Evolutionary conservation across 805 yeast genomes (phyloP).

Genomic region (Barnettozyma botsteinii): DNA sequence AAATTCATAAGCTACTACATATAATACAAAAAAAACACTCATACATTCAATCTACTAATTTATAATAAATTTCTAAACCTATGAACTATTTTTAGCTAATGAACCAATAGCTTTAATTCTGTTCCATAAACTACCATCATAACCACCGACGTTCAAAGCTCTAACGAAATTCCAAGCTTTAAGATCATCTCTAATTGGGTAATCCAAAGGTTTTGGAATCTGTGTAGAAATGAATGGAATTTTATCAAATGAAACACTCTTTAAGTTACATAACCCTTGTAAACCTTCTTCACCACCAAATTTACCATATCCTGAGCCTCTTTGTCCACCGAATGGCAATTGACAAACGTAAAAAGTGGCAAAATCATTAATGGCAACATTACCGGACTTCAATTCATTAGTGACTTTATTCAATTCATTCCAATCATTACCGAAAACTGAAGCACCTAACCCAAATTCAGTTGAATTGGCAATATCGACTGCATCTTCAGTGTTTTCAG

Average conservation of each 20-base stretch:
- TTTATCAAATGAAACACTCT: slow-evolving; percentile 81
- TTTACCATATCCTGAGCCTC: slow-evolving; percentile 93
- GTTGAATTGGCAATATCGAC: slow-evolving; percentile 75
- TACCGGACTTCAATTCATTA: slow-evolving; percentile 67
- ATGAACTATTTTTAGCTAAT: slow-evolving; percentile 42
- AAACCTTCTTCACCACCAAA: slow-evolving; percentile 98
- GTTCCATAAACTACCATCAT: slow-evolving; percentile 69
- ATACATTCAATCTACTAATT: background rate
- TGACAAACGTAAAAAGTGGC: slow-evolving; percentile 96
- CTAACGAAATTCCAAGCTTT: slow-evolving; percentile 87
- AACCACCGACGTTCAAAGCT: slow-evolving; percentile 79
- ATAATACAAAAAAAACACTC: too few relatives aligned
- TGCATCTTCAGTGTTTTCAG: slow-evolving; percentile 60
- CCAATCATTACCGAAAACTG: slow-evolving; percentile 73
- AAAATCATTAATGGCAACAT: slow-evolving; percentile 95
- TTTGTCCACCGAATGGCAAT: slow-evolving; percentile 93
- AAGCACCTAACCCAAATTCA: slow-evolving; percentile 85
- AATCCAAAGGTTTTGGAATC: slow-evolving; percentile 86
- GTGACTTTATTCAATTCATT: slow-evolving; percentile 57
- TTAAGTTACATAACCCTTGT: slow-evolving; percentile 80
- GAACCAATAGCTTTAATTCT: slow-evolving; percentile 49
- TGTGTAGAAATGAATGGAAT: slow-evolving; percentile 71
- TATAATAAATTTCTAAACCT: background rate
- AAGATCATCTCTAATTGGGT: slow-evolving; percentile 76
- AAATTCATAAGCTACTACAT: too few relatives aligned